Percentiles rank a stretch among this genome's conserved stretches.
phyloP scores from a whole-genome alignment of 371 early-diverging fungal species.

The Sporodiniella umbellata region DNA sequence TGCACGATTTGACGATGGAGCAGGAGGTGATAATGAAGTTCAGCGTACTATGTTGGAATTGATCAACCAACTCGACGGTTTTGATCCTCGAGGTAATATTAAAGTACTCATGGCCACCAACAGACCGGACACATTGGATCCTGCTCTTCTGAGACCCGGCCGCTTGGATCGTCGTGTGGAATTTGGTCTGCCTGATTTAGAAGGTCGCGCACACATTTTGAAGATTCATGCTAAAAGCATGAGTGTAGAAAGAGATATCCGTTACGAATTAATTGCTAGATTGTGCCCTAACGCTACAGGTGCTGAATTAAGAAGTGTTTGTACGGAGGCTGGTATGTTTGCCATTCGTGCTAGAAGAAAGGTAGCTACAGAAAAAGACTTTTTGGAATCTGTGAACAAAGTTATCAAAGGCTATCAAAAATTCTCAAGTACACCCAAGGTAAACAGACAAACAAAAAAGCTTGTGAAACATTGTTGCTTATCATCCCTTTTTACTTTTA shows the following conservation, averaged over 20 bases:
- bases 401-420: slow-evolving; percentile 99
- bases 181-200: slow-evolving; percentile 98
- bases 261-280: slow-evolving; percentile 95
- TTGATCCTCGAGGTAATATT: slow-evolving; percentile 98
- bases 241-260: slow-evolving; percentile 98
- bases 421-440: slow-evolving; percentile 93
- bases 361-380: slow-evolving; percentile 99
- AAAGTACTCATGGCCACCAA: slow-evolving; percentile 99
- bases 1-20: slow-evolving; percentile 84
- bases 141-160: slow-evolving; percentile 97
- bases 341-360: slow-evolving; percentile 99
- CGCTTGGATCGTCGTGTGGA: slow-evolving; percentile 99
- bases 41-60: slow-evolving; percentile 99
- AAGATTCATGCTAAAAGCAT: slow-evolving; percentile 99
- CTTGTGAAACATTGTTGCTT: neutral
- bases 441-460: slow-evolving; percentile 5
- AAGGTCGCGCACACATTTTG: slow-evolving; percentile 97
- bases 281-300: slow-evolving; percentile 96
- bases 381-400: slow-evolving; percentile 99
- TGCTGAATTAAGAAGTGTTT: slow-evolving; percentile 99
- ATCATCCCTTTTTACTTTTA: slow-evolving; percentile 1
- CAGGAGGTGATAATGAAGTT: slow-evolving; percentile 96
- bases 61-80: slow-evolving; percentile 99
- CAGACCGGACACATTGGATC: slow-evolving; percentile 98
- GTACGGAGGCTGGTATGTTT: slow-evolving; percentile 99